Base-by-base conservation (phyloP, 495 filamentous ascomycete species). In the Hypoxylon lenormandii region DNA sequence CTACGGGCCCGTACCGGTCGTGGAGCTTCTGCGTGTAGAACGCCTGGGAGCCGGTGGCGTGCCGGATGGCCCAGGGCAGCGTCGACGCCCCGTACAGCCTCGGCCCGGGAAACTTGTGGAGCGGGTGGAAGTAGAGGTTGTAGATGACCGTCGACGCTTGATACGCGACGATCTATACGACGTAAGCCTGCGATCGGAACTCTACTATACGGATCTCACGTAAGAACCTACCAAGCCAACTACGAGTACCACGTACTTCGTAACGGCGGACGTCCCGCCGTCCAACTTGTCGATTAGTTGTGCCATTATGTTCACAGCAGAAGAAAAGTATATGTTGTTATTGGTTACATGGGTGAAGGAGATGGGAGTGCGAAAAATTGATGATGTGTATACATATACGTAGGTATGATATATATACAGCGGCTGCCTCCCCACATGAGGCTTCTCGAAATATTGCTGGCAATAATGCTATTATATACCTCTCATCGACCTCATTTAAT, bases 101-200 rank as follows among this genome's bases (percentile, higher is more conserved):
- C 11, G 86, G 86, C 2, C 87, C 87, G 0, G 86, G 87, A 66
- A 82, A 83, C 2, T 71, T 72, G 15, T 72, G 46, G 13, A 88
- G 79, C 0, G 85, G 84, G 48, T 84, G 84, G 65, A 82, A 79
- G 58, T 73, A 83, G 26, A 86, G 72, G 33, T 82, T 79, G 68
- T 87, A 87, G 54, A 80, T 59, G 12, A 70, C 18, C 18, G 18
- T 56, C 21, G 55, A 16, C 43, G 46, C 26, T 51, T 60, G 28
- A 37, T 62, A 70, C 52, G 38, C 26, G 13, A 67, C 11, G 28
- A 51, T 42, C 73, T 75, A 37, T 33, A 15, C n/a, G 22, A 21
- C 13, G 16, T 26, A 49, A 13, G 4, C 6, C 45, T n/a, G 28
- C 13, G 55, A 64, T 38, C 68, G 56, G 40, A 15, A 22, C 21